Conservation (phyloP, 495 filamentous ascomycete species). For the Neurospora intermedia region DNA sequence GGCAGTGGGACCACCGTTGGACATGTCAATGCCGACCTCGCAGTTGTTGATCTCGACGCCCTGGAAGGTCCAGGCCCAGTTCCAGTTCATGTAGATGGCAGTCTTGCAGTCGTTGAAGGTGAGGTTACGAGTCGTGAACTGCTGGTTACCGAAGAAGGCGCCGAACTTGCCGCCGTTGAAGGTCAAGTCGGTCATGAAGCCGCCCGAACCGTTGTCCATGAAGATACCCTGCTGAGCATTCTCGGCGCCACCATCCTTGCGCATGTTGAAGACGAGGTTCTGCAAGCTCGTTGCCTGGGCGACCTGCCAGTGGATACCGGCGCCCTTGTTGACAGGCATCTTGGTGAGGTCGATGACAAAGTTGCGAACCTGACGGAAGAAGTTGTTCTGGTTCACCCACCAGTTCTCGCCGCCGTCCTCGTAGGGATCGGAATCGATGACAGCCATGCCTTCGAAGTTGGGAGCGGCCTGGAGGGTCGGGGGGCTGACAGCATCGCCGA, state of each 20-base stretch:
- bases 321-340: conserved; percentile 51
- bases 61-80: conserved; percentile 87
- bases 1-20: conserved; percentile 43
- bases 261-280: conserved; percentile 87
- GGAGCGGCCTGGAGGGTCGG: conserved; percentile 70
- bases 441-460: conserved; percentile 69
- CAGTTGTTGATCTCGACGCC: conserved; percentile 73
- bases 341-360: conserved; percentile 77
- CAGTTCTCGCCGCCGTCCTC: conserved; percentile 41
- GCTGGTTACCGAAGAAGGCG: conserved; percentile 84
- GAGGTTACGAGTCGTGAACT: conserved; percentile 88
- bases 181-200: conserved; percentile 76
- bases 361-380: conserved; percentile 94
- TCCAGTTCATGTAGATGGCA: conserved; percentile 89
- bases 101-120: conserved; percentile 84
- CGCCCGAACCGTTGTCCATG: conserved; percentile 93
- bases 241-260: conserved; percentile 50
- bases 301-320: conserved; percentile 97
- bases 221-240: conserved; percentile 86
- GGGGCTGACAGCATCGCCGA: conserved; percentile 56
- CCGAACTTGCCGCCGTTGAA: conserved; percentile 84
- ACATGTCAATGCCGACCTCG: conserved; percentile 71
- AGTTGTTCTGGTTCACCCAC: conserved; percentile 96
- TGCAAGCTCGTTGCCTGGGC: conserved; percentile 88
- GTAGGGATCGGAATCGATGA: conserved; percentile 89